These are phyloP conservation scores for Closterium sp. DNA, from an alignment of 139 green algal genomes.

Conservation along the genomic window DNA sequence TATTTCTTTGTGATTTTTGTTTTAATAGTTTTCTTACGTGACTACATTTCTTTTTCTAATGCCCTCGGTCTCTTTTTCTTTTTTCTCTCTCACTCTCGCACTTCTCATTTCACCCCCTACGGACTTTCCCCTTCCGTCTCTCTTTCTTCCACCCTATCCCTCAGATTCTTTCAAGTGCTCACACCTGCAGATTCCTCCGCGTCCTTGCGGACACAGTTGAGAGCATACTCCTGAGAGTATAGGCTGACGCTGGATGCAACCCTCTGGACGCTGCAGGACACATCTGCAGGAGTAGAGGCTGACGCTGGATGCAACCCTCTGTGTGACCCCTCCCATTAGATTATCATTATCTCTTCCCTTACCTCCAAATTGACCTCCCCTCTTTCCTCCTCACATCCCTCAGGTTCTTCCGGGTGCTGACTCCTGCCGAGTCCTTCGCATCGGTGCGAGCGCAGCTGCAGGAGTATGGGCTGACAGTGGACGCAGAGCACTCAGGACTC, in stretches of 20 bases:
- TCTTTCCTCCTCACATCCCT: constrained; percentile 56
- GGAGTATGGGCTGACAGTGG: not conserved
- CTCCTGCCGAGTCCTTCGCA: too few species aligned
- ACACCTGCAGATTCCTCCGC: not conserved
- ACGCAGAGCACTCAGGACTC: not conserved
- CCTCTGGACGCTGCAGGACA: too few species aligned
- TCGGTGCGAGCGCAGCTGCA: not conserved
- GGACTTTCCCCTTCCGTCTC: too few species aligned
- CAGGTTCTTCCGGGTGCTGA: not conserved
- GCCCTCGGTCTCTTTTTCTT: too few species aligned
- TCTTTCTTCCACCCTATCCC: not conserved
- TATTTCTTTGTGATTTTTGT: too few species aligned
- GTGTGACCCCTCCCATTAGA: not conserved
- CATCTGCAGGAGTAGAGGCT: constrained; percentile 35
- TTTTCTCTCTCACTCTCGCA: too few species aligned
- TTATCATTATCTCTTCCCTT: too few species aligned
- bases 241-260: not conserved
- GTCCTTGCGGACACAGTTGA: not conserved
- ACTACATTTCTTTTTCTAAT: too few species aligned
- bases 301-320: constrained; percentile 39
- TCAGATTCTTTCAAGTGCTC: constrained; percentile 15
- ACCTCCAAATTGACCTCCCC: too few species aligned
- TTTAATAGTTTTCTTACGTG: too few species aligned
- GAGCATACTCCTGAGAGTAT: too few species aligned
- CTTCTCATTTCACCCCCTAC: too few species aligned